phyloP scores from a whole-genome alignment of 371 early-diverging fungal genomes.

The Parasitella parasitica region DNA sequence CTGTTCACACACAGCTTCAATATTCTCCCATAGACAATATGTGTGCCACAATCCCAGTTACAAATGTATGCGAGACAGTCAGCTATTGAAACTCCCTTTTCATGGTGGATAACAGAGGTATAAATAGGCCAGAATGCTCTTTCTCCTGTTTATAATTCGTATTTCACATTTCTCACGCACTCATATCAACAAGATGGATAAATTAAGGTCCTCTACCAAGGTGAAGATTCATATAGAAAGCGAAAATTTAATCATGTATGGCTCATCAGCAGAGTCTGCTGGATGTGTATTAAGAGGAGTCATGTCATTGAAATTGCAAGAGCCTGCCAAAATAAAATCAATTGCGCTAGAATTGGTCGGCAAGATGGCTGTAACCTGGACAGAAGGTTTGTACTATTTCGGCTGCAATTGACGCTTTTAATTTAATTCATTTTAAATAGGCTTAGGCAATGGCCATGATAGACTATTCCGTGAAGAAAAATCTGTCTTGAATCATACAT shows the following conservation, averaged over 20 bases:
- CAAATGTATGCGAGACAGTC: neutral
- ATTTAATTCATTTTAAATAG: neutral
- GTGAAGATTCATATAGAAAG: slow-evolving; percentile 38
- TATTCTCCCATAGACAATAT: neutral
- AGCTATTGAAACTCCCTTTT: neutral
- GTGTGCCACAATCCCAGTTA: neutral
- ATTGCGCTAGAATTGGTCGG: slow-evolving; percentile 36
- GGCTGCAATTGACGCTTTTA: too few species aligned
- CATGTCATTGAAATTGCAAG: slow-evolving; percentile 25
- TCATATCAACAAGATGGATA: slow-evolving; percentile 10
- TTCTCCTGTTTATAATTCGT: neutral
- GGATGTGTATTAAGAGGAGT: slow-evolving; percentile 48
- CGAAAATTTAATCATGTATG: slow-evolving; percentile 40
- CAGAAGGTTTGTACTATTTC: too few species aligned
- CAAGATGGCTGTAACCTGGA: slow-evolving; percentile 36
- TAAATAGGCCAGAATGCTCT: neutral
- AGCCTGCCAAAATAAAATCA: slow-evolving; percentile 39
- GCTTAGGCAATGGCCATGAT: slow-evolving; percentile 34
- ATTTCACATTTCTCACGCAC: neutral
- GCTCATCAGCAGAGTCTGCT: slow-evolving; percentile 38
- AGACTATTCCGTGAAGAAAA: slow-evolving; percentile 35
- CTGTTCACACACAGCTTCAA: neutral
- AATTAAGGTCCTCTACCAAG: slow-evolving; percentile 10
- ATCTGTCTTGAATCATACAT: slow-evolving; percentile 30
- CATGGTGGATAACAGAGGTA: neutral